Percentiles rank a stretch among this genome's conserved stretches.
phyloP scores from a whole-genome alignment of 169 alveolate species.

The Plasmodium billcollinsi region DNA sequence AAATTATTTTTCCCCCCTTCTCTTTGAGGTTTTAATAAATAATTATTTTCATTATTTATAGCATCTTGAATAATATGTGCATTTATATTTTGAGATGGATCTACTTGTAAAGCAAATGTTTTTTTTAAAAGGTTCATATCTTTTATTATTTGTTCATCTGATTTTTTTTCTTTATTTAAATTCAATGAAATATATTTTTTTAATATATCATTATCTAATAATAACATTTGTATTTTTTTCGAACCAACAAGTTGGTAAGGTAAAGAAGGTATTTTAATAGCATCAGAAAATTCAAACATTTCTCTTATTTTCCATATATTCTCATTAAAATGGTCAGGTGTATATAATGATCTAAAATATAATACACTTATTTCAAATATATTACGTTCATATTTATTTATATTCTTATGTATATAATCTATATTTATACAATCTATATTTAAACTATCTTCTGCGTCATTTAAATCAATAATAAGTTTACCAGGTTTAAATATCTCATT shows the following conservation, averaged over 20 bases:
- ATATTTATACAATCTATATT: no score
- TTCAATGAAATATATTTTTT: slow-evolving; percentile 34
- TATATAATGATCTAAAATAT: slow-evolving; percentile 83
- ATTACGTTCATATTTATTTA: neutral
- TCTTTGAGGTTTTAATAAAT: slow-evolving; percentile 87
- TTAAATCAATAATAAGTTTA: slow-evolving; percentile 25
- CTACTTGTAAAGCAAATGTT: slow-evolving; percentile 75
- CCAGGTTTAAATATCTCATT: slow-evolving; percentile 9
- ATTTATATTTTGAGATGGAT: slow-evolving; percentile 38
- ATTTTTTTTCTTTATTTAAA: slow-evolving; percentile 31
- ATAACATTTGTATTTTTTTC: slow-evolving; percentile 86
- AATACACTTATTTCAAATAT: slow-evolving; percentile 82
- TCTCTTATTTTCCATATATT: slow-evolving; percentile 83
- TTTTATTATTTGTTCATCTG: slow-evolving; percentile 35
- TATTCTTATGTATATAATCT: neutral
- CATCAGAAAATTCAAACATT: slow-evolving; percentile 83
- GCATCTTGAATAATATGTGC: slow-evolving; percentile 60
- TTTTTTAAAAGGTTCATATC: slow-evolving; percentile 54
- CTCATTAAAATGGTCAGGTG: slow-evolving; percentile 82
- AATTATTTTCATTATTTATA: slow-evolving; percentile 74
- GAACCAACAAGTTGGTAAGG: slow-evolving; percentile 87
- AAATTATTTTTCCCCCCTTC: slow-evolving; percentile 91
- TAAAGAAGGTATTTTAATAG: slow-evolving; percentile 87
- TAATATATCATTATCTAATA: slow-evolving; percentile 78
- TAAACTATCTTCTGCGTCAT: neutral